These are phyloP conservation scores for Fonsecaea pugnacius DNA, from an alignment of 2,329 filamentous ascomycete genomes.

Conservation along the genomic window DNA sequence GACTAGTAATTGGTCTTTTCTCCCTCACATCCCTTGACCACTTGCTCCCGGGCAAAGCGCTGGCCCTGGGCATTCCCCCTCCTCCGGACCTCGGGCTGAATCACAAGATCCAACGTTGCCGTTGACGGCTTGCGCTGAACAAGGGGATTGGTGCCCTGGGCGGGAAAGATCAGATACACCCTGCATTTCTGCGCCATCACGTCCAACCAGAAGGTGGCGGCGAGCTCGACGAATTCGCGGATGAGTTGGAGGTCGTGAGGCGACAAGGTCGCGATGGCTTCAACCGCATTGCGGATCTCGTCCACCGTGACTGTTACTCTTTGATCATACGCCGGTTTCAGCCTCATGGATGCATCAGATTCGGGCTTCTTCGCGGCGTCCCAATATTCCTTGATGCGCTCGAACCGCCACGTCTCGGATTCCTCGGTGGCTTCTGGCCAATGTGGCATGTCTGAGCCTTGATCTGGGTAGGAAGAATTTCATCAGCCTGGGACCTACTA, in stretches of 20 bases:
- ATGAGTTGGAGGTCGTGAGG: background rate
- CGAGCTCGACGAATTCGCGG: background rate
- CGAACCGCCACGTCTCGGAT: background rate
- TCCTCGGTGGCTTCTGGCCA: background rate
- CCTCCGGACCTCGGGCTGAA: background rate
- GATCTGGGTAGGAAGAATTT: background rate
- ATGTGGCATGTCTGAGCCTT: background rate
- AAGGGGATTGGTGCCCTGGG: background rate
- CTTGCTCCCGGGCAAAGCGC: background rate
- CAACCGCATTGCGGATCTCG: background rate
- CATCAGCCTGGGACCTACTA: background rate
- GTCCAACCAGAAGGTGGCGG: background rate
- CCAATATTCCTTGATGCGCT: background rate
- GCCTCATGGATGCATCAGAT: background rate
- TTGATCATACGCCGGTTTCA: background rate
- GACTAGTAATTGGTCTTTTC: background rate
- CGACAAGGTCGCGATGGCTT: background rate
- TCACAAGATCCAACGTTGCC: background rate
- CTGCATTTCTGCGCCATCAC: background rate
- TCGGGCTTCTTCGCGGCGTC: background rate
- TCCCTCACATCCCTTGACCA: background rate
- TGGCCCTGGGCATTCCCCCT: background rate
- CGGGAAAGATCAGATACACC: background rate
- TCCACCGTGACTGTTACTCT: background rate
- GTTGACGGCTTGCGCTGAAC: background rate